These are phyloP conservation scores for Atkinsonella texensis DNA, from an alignment of 2,329 filamentous ascomycete genomes.

Conservation along the genomic window DNA sequence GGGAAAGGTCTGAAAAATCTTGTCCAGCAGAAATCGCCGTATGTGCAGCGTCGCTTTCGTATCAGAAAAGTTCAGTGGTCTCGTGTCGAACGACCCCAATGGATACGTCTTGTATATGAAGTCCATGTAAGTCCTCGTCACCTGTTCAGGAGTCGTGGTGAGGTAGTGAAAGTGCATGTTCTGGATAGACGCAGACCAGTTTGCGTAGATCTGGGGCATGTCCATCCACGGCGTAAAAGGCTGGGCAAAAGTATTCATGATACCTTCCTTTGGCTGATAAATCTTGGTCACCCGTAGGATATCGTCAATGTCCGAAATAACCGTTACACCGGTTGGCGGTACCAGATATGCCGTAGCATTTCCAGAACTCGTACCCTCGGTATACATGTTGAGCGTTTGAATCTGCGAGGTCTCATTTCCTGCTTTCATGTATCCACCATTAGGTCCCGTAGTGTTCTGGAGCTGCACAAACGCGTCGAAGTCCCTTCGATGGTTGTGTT, in stretches of 20 bases:
- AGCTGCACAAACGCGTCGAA: constrained; percentile 61
- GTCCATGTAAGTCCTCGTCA: constrained; percentile 67
- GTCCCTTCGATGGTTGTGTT: constrained; percentile 57
- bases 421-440: constrained; percentile 36
- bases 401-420: constrained; percentile 54
- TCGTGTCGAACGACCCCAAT: constrained; percentile 63
- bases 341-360: constrained; percentile 70
- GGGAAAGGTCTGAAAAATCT: constrained; percentile 65
- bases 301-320: constrained; percentile 70
- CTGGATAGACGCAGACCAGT: constrained; percentile 55
- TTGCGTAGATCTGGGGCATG: constrained; percentile 68
- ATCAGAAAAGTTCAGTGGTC: constrained; percentile 71
- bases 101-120: constrained; percentile 72
- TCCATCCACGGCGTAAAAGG: constrained; percentile 64
- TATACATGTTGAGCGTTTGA: constrained; percentile 57
- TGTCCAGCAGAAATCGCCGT: constrained; percentile 56
- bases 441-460: constrained; percentile 39
- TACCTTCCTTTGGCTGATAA: constrained; percentile 60
- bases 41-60: constrained; percentile 59
- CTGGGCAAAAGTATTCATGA: constrained; percentile 65
- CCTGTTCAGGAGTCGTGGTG: constrained; percentile 69
- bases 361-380: constrained; percentile 51
- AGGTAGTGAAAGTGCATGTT: constrained; percentile 72
- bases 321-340: constrained; percentile 54
- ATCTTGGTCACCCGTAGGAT: constrained; percentile 74